Conservation (phyloP, 139 green algal species). For the Edaphochlamys debaryana region DNA sequence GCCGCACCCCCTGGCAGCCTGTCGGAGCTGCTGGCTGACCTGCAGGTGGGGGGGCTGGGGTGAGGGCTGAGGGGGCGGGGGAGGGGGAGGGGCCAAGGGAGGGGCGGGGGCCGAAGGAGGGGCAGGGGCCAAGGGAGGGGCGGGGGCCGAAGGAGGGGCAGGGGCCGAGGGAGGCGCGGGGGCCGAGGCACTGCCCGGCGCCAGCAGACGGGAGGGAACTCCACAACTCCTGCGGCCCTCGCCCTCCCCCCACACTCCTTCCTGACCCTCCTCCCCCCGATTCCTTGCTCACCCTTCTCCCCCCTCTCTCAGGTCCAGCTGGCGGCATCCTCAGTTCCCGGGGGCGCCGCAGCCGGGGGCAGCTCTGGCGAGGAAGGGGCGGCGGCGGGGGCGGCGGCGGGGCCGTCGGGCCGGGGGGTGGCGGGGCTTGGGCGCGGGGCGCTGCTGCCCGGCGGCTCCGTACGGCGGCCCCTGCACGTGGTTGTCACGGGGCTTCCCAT, state of each 20-base stretch:
- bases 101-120: background rate
- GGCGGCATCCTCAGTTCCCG: too few relatives aligned
- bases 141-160: too few relatives aligned
- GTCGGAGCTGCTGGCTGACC: constrained; percentile 69
- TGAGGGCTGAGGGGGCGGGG: constrained; percentile 8
- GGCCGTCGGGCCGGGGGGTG: too few relatives aligned
- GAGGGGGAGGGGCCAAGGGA: background rate
- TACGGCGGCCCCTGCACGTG: constrained; percentile 74
- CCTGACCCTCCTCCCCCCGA: too few relatives aligned
- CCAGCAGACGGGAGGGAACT: too few relatives aligned
- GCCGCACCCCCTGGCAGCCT: constrained; percentile 50
- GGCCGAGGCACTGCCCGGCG: too few relatives aligned
- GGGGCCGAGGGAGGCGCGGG: background rate
- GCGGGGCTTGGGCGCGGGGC: too few relatives aligned
- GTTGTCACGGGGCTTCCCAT: constrained; percentile 3
- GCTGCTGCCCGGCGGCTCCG: constrained; percentile 48
- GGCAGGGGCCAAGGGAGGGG: background rate
- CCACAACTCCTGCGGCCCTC: too few relatives aligned
- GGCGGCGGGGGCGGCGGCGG: background rate
- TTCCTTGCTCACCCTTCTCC: too few relatives aligned
- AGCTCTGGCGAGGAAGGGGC: constrained; percentile 70
- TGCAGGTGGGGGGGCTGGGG: constrained; percentile 54
- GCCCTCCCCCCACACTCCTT: too few relatives aligned
- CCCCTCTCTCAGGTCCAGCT: background rate
- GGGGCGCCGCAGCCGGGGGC: constrained; percentile 52